phyloP scores from a whole-genome alignment of 768 basidiomycete genomes.

The Leccinum variicolor region DNA sequence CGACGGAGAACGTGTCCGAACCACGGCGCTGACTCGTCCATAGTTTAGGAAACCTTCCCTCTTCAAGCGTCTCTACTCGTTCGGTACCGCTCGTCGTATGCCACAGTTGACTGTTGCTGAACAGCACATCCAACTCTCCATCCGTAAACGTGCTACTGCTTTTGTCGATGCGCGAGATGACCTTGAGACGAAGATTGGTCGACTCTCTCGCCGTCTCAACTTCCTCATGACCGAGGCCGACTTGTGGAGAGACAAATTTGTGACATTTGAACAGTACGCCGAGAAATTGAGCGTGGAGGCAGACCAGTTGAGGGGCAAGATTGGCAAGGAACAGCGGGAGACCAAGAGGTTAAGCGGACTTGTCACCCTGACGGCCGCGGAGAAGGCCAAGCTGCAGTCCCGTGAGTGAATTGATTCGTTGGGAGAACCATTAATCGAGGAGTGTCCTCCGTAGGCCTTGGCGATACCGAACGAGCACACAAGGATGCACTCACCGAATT shows the following conservation, averaged over 20 bases:
- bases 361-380: constrained; percentile 70
- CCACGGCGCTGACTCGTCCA: constrained; percentile 3
- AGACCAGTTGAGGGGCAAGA: constrained; percentile 77
- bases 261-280: constrained; percentile 91
- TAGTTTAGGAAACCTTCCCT: constrained; percentile 89
- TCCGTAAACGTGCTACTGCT: constrained; percentile 90
- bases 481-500: constrained; percentile 78
- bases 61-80: constrained; percentile 77
- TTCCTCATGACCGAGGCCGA: constrained; percentile 91
- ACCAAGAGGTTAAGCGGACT: constrained; percentile 81
- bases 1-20: not conserved
- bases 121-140: constrained; percentile 81
- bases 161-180: constrained; percentile 94
- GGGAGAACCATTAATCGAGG: not conserved
- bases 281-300: constrained; percentile 88
- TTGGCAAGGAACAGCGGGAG: constrained; percentile 89
- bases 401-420: constrained; percentile 47
- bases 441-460: constrained; percentile 54
- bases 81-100: constrained; percentile 65
- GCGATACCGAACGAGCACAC: constrained; percentile 79
- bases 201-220: constrained; percentile 79
- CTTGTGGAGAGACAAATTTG: constrained; percentile 91
- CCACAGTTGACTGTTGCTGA: constrained; percentile 78
- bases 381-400: constrained; percentile 73
- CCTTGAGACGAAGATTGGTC: constrained; percentile 90